These are phyloP conservation scores for Vaccinium vitisidaea DNA, from an alignment of 148 eudicot species.

Conservation along the genomic window DNA sequence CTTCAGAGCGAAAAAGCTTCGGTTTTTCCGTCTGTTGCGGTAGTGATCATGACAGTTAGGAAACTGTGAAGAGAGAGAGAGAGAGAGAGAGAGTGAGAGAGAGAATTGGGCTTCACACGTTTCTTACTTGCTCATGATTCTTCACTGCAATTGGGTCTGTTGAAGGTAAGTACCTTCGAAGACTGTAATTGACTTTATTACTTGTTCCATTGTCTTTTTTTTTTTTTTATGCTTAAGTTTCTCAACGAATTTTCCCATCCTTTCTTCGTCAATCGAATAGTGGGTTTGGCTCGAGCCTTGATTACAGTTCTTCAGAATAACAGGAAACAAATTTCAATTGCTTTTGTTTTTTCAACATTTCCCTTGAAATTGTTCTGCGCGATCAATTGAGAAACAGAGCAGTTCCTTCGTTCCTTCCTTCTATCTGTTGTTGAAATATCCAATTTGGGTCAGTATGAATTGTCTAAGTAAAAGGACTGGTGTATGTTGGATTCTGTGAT, in stretches of 20 bases:
- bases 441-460: background rate
- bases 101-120: background rate
- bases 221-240: background rate
- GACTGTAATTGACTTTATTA: background rate
- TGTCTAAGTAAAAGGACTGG: background rate
- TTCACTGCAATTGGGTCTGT: background rate
- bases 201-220: background rate
- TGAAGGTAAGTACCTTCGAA: background rate
- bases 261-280: background rate
- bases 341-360: background rate
- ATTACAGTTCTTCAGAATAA: background rate
- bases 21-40: conserved; percentile 17
- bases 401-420: background rate
- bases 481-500: conserved; percentile 3
- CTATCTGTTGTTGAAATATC: background rate
- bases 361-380: background rate
- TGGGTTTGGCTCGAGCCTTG: background rate
- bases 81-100: background rate
- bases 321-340: background rate
- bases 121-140: background rate
- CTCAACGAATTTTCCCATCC: background rate
- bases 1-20: conserved; percentile 15
- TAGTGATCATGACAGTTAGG: conserved; percentile 14
- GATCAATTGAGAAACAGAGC: background rate
- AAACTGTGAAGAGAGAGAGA: background rate